Evolutionary conservation across 2,329 filamentous ascomycete species (phyloP).

Genomic region (Aspergillus vadensis): DNA sequence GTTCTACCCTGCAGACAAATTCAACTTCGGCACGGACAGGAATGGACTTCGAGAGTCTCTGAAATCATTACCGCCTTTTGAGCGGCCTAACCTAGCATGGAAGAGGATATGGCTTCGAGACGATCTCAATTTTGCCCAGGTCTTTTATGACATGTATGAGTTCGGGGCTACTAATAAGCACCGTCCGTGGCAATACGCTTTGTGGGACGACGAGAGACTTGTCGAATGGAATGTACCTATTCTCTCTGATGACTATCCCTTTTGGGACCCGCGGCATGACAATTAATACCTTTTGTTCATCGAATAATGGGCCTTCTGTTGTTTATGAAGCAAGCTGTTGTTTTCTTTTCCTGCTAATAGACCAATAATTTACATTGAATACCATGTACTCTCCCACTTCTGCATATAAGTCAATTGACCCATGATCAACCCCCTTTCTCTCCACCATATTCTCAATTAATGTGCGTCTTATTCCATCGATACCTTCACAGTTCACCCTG

Average conservation of each 20-base stretch:
- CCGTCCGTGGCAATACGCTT: constrained; percentile 19
- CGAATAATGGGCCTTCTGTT: too few relatives aligned
- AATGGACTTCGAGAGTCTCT: neutral
- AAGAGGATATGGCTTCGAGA: constrained; percentile 2
- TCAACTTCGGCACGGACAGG: constrained; percentile 10
- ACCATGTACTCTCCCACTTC: too few relatives aligned
- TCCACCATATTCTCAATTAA: too few relatives aligned
- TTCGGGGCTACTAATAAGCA: too few relatives aligned
- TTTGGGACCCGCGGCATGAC: neutral
- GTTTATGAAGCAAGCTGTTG: neutral
- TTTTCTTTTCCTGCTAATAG: too few relatives aligned
- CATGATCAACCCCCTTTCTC: too few relatives aligned
- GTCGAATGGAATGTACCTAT: constrained; percentile 9
- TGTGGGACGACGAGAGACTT: constrained; percentile 19
- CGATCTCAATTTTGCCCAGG: neutral
- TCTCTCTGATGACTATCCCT: neutral
- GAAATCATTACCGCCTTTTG: constrained; percentile 4
- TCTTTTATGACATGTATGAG: neutral
- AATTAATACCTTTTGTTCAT: neutral
- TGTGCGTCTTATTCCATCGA: too few relatives aligned
- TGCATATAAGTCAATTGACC: too few relatives aligned
- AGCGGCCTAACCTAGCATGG: constrained; percentile 20
- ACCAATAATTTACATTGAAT: too few relatives aligned
- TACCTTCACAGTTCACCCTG: too few relatives aligned
- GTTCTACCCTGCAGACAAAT: constrained; percentile 19